phyloP scores from a whole-genome alignment of 805 yeast genomes.

The Suhomyces sp. region DNA sequence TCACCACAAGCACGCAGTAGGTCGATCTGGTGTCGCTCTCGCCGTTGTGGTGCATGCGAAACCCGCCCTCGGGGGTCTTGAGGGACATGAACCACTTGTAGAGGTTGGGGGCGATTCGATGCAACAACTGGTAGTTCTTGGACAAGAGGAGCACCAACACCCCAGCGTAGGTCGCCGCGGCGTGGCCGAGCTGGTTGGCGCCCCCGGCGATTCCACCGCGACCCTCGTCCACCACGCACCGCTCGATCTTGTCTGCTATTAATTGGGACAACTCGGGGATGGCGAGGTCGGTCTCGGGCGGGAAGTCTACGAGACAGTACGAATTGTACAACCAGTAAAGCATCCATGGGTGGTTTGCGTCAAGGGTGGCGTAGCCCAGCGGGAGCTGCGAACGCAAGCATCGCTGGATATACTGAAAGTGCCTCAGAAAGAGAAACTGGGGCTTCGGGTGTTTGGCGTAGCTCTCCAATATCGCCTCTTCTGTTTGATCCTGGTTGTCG shows the following conservation, averaged over 20 bases:
- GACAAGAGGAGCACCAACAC: conserved; percentile 57
- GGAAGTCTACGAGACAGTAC: conserved; percentile 13
- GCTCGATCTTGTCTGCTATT: conserved; percentile 22
- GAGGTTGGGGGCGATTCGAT: conserved; percentile 34
- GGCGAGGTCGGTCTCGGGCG: conserved; percentile 29
- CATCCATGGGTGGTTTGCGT: conserved; percentile 93
- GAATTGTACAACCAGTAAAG: conserved; percentile 76
- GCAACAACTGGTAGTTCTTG: conserved; percentile 36
- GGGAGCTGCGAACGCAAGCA: conserved; percentile 49
- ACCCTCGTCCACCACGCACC: conserved; percentile 30
- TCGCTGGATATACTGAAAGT: conserved; percentile 41
- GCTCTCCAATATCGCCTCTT: conserved; percentile 7
- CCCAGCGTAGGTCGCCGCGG: conserved; percentile 82
- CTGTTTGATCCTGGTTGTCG: conserved; percentile 8
- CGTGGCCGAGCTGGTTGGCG: conserved; percentile 72
- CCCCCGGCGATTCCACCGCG: conserved; percentile 82
- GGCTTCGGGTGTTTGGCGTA: conserved; percentile 4
- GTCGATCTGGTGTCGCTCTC: conserved; percentile 84
- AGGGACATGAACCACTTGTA: conserved; percentile 63
- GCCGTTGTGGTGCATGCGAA: conserved; percentile 70
- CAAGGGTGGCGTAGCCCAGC: conserved; percentile 50
- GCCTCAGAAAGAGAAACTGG: conserved; percentile 25
- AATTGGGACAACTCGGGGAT: conserved; percentile 5
- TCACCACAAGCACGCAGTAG: conserved; percentile 79
- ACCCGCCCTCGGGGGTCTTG: conserved; percentile 72